A percentile compares a stretch with the other conserved stretches of the same genome.
Evolutionary conservation across 1,284 basidiomycete species (phyloP).

Genomic region (Ceratobasidium papillatum): DNA sequence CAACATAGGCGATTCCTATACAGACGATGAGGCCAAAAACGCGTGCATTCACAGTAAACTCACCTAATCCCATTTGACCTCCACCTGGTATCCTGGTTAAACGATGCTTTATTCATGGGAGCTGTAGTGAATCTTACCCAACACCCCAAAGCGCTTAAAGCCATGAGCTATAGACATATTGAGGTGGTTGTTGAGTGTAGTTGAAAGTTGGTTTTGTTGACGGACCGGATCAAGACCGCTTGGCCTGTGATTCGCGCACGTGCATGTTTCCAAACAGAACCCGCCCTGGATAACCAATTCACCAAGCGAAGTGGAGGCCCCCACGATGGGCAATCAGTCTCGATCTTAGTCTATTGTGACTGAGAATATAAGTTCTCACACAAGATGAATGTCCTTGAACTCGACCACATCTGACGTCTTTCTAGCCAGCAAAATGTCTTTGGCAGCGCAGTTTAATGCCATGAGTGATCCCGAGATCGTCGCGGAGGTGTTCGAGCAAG

Average conservation of each 20-base stretch:
- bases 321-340: slow-evolving; percentile 29
- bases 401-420: not conserved
- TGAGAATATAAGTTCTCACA: not conserved
- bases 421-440: slow-evolving; percentile 6
- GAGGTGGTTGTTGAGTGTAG: slow-evolving; percentile 10
- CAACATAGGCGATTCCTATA: slow-evolving; percentile 82
- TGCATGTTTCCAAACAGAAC: slow-evolving; percentile 29
- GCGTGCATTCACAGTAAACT: slow-evolving; percentile 39
- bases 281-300: slow-evolving; percentile 19
- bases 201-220: not conserved
- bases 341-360: slow-evolving; percentile 1
- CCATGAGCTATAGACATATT: slow-evolving; percentile 68
- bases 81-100: slow-evolving; percentile 55
- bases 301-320: slow-evolving; percentile 31
- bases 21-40: not conserved
- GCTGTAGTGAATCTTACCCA: slow-evolving; percentile 53
- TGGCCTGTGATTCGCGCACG: slow-evolving; percentile 2
- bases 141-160: slow-evolving; percentile 71
- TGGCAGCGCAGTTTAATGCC: not conserved
- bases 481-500: slow-evolving; percentile 34
- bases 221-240: slow-evolving; percentile 33
- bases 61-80: slow-evolving; percentile 77
- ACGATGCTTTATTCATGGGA: not conserved
- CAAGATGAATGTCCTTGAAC: not conserved
- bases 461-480: slow-evolving; percentile 36